These are phyloP conservation scores for Kurtzmaniella natalensis DNA, from an alignment of 1,139 yeast species.

Conservation along the genomic window DNA sequence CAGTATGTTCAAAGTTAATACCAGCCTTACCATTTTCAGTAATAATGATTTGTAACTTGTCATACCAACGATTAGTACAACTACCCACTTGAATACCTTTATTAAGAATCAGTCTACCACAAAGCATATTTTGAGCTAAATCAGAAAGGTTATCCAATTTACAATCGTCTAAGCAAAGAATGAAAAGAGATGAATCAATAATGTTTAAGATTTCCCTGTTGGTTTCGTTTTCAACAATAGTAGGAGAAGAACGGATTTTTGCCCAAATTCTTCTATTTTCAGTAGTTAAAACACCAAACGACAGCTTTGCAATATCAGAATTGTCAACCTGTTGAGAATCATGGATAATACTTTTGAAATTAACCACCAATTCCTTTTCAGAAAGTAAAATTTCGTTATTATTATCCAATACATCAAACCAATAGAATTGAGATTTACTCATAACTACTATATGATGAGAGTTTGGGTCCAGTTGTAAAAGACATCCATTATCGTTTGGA, in stretches of 20 bases:
- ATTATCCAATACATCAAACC: constrained; percentile 86
- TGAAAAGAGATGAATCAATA: constrained; percentile 76
- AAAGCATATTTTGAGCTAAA: constrained; percentile 75
- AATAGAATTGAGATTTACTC: constrained; percentile 83
- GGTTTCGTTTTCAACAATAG: constrained; percentile 34
- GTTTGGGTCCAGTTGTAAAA: constrained; percentile 73
- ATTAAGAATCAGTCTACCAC: constrained; percentile 76
- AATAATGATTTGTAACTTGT: constrained; percentile 81
- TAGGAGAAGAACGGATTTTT: constrained; percentile 51
- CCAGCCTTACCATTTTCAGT: constrained; percentile 94
- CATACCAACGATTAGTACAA: constrained; percentile 94
- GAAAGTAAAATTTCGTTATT: constrained; percentile 64
- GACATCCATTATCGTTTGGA: constrained; percentile 75
- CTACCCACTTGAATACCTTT: constrained; percentile 91
- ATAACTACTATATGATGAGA: constrained; percentile 82
- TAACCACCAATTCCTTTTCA: constrained; percentile 71
- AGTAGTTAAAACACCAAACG: constrained; percentile 86
- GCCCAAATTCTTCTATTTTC: constrained; percentile 90
- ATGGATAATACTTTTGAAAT: constrained; percentile 68
- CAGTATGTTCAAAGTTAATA: constrained; percentile 90
- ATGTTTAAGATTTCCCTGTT: constrained; percentile 70
- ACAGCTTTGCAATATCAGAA: constrained; percentile 70
- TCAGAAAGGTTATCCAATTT: constrained; percentile 63
- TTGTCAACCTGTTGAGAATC: constrained; percentile 63
- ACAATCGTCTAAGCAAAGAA: constrained; percentile 78